Evolutionary conservation across 1,284 basidiomycete species (phyloP), one percentile per base, ranked within the genome.

Genomic region (Cutaneotrichosporon spelunceum): DNA sequence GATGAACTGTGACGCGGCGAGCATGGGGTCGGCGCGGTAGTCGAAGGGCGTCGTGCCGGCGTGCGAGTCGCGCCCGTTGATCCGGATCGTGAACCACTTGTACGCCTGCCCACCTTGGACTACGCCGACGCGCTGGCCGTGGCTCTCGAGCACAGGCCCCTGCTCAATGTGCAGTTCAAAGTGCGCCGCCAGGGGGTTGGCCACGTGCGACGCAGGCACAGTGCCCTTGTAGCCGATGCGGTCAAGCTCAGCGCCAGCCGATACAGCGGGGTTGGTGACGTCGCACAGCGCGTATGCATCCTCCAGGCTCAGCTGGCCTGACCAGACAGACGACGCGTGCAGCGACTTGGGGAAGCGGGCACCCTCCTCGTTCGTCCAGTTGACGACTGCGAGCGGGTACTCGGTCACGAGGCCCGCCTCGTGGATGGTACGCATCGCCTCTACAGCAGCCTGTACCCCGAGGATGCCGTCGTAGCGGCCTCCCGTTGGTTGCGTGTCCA

Each of bases 121-220:
- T 26, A 67, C 62, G 33, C 63, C 67, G 45, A 70, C 66, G 16
- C 56, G 61, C 13, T 61, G 58, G n/a, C 53, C 53, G 39, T 61
- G 56, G 23, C 42, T 47, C 49, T 67, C 63, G 26, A 73, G 65
- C 14, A 73, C 63, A 7, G 72, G 72, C 4, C 71, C 72, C 53
- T 73, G 72, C 50, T 73, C 63, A 52, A 73, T 73, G 57, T 73
- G 71, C 9, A 72, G 60, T 59, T 73, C 72, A 58, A 72, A 73
- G 60, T 73, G 72, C 1, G 70, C 71, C 1, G 54, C 66, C 24
- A 73, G 60, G 1, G 71, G 71, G 58, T 65, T 68, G 3, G 45
- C 39, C 55, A 29, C 48, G 14, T 55, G 54, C 11, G 52, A 59
- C 10, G 45, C 52, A n/a, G 52, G 54, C 2, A 62, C 13, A 4